A percentile compares a stretch with the other conserved stretches of the same genome.
phyloP scores from a whole-genome alignment of 192 early-diverging fungal genomes.

The Podila epigama region DNA sequence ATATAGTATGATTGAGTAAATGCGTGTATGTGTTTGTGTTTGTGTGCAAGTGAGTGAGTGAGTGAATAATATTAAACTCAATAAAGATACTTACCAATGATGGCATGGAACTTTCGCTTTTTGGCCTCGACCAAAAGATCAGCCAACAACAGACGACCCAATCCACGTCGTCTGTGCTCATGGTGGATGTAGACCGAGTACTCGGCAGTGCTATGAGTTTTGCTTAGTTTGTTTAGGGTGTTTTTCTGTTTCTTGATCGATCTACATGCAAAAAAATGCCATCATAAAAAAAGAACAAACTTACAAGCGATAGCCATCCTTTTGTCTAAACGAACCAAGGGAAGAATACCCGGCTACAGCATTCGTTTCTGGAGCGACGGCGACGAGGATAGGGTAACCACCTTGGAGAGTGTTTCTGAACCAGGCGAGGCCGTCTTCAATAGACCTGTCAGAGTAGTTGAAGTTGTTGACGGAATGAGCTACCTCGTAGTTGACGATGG shows the following conservation, averaged over 20 bases:
- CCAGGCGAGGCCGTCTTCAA: slow-evolving; percentile 51
- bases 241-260: no score
- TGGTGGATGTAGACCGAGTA: slow-evolving; percentile 60
- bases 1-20: neutral
- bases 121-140: slow-evolving; percentile 53
- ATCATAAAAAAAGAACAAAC: slow-evolving; percentile 2
- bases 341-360: slow-evolving; percentile 30
- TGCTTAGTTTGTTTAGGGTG: no score
- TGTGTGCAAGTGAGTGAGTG: no score
- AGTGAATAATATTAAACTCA: neutral
- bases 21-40: no score
- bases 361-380: slow-evolving; percentile 34
- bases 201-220: slow-evolving; percentile 59
- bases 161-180: slow-evolving; percentile 54
- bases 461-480: slow-evolving; percentile 50
- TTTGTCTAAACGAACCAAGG: slow-evolving; percentile 35
- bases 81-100: slow-evolving; percentile 54
- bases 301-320: slow-evolving; percentile 48
- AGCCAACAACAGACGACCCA: slow-evolving; percentile 45
- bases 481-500: slow-evolving; percentile 59
- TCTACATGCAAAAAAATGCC: slow-evolving; percentile 22
- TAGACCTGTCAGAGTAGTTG: slow-evolving; percentile 50
- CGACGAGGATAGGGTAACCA: slow-evolving; percentile 59
- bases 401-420: slow-evolving; percentile 40
- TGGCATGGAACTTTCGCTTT: slow-evolving; percentile 47